Conservation (phyloP, 148 eudicot species). For the Talinum fruticosum region DNA sequence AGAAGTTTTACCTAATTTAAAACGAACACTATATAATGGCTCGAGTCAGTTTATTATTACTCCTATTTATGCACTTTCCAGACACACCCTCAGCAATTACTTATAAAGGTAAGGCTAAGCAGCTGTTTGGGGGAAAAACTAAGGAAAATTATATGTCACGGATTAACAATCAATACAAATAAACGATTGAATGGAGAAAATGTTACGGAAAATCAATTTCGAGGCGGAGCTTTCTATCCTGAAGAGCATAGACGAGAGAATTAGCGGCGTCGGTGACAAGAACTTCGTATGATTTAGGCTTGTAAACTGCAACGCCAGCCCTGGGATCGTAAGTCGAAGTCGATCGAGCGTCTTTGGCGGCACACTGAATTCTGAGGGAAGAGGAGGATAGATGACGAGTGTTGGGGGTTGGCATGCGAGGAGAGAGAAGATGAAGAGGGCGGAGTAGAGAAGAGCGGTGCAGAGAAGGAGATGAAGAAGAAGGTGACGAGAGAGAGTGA, state of each 20-base stretch:
- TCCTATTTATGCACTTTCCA: no score
- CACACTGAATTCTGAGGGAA: conserved; percentile 32
- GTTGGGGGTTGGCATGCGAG: conserved; percentile 5
- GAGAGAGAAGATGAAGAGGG: conserved; percentile 20
- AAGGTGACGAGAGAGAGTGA: conserved; percentile 5
- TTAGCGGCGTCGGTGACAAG: conserved; percentile 79
- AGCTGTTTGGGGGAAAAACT: no score
- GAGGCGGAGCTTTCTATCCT: conserved; percentile 64
- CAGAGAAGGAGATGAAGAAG: neutral
- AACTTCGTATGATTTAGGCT: conserved; percentile 85
- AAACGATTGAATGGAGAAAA: neutral
- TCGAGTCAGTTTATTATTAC: neutral
- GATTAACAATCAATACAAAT: neutral
- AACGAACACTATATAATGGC: neutral
- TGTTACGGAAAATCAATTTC: conserved; percentile 94
- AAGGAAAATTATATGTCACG: no score
- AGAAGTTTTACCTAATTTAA: neutral
- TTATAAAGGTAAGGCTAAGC: no score
- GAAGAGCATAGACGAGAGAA: conserved; percentile 61
- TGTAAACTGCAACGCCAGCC: conserved; percentile 75
- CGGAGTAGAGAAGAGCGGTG: neutral
- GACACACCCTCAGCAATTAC: no score
- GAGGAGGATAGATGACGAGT: neutral
- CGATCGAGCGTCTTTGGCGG: conserved; percentile 38
- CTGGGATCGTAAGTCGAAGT: conserved; percentile 34